Evolutionary conservation across 2,329 filamentous ascomycete species (phyloP), one percentile per base, ranked within the genome.

Genomic region (Furcasterigmium furcatum): DNA sequence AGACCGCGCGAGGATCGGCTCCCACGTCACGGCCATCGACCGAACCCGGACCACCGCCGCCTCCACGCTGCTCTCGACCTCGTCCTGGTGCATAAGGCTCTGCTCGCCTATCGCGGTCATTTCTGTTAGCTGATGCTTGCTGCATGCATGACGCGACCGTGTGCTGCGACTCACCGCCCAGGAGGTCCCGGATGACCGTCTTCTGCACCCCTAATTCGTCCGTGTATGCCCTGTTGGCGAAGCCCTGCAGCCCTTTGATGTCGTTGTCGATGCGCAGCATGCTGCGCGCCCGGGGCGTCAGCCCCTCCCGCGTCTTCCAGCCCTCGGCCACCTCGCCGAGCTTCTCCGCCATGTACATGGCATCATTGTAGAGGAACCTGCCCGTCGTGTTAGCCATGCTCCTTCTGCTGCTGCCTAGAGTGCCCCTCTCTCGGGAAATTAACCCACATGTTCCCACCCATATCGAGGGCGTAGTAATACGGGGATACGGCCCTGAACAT

Each of bases 401-500:
- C n/a, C n/a, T n/a, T 52, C 9, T 54, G 24, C 25, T 38, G n/a
- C 10, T 38, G n/a, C 7, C 7, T 20, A 21, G 5, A 16, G 13
- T 36, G 25, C 4, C 13, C 9, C 7, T 6, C 16, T 29, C 16
- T 13, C 34, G 5, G 24, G 10, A 18, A 27, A 27, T 27, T 27
- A 27, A 57, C 77, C 59, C 65, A 84, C 82, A 87, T 86, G 54
- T 80, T 85, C 20, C 83, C 82, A 20, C 77, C 78, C 13, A 70
- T 66, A 32, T 82, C 73, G 13, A 79, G 70, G 1, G 80, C 73
- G 60, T 94, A 94, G 57, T 87, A 88, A 46, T 86, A 79, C 1
- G 85, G 82, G 5, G 88, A 86, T 3, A 90, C 81, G 4, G 88
- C 87, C 41, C 88, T 76, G 62, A 91, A 94, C 66, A 91, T 80